Conservation (phyloP, 805 yeast species). For the Candida suzukii region DNA sequence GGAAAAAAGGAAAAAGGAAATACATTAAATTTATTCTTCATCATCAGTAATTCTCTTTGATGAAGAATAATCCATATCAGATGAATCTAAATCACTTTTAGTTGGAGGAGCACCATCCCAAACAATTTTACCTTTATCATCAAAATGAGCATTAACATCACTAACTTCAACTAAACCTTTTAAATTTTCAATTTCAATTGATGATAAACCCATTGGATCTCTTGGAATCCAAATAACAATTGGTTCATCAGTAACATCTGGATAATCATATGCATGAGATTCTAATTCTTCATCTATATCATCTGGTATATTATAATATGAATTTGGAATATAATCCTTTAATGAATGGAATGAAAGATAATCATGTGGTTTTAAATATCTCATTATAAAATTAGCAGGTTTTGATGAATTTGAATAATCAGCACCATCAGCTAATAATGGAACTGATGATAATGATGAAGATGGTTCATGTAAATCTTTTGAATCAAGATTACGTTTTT, state of each 20-base stretch:
- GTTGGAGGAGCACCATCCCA: slow-evolving; percentile 49
- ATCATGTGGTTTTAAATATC: slow-evolving; percentile 50
- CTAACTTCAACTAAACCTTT: slow-evolving; percentile 49
- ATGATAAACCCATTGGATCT: slow-evolving; percentile 81
- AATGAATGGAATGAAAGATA: slow-evolving; percentile 43
- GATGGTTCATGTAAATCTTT: neutral
- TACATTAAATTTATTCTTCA: neutral
- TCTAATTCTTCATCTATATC: slow-evolving; percentile 35
- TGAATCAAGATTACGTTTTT: neutral
- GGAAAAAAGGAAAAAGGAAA: neutral
- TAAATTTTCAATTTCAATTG: slow-evolving; percentile 48
- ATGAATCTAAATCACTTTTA: neutral
- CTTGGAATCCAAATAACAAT: slow-evolving; percentile 90
- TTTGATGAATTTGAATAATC: slow-evolving; percentile 20
- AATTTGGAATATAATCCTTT: slow-evolving; percentile 49
- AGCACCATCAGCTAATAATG: slow-evolving; percentile 66
- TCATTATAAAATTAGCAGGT: slow-evolving; percentile 18
- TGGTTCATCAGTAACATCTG: slow-evolving; percentile 59
- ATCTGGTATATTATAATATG: slow-evolving; percentile 42
- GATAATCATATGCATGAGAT: slow-evolving; percentile 67
- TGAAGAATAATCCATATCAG: neutral
- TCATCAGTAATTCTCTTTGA: too few relatives aligned
- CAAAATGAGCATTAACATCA: slow-evolving; percentile 61
- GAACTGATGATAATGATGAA: slow-evolving; percentile 27
- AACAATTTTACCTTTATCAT: slow-evolving; percentile 38